Conservation (phyloP, 805 yeast species). For the Blastobotrys peoriensis region DNA sequence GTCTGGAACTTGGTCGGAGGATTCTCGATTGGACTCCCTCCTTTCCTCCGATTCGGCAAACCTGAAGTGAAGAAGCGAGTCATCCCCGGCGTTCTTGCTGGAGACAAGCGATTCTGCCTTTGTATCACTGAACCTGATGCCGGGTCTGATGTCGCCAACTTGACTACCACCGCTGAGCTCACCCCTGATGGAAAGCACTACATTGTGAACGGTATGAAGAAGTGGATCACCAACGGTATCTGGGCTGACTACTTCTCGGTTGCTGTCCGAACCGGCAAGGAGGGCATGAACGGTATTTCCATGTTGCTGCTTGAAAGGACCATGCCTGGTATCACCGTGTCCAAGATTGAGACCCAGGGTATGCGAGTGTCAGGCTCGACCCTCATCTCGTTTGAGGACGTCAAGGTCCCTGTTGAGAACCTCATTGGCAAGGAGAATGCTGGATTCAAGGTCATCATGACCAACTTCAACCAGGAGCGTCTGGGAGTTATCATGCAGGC, state of each 20-base stretch:
- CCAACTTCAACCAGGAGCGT: constrained; percentile 41
- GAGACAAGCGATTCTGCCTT: constrained; percentile 35
- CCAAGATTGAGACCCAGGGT: constrained; percentile 37
- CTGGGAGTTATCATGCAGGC: constrained; percentile 37
- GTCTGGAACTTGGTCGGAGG: constrained; percentile 38
- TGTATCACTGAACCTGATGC: constrained; percentile 42
- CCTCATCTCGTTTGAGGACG: constrained; percentile 37
- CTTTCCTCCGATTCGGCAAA: constrained; percentile 31
- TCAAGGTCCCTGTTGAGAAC: constrained; percentile 38
- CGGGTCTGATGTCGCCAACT: constrained; percentile 39
- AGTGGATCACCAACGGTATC: constrained; percentile 42
- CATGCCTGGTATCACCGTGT: constrained; percentile 32
- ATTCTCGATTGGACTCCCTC: constrained; percentile 37
- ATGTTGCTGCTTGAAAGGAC: constrained; percentile 34
- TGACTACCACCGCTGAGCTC: constrained; percentile 34
- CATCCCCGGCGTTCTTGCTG: constrained; percentile 33
- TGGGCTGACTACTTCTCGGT: constrained; percentile 39
- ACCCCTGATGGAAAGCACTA: constrained; percentile 36
- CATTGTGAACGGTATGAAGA: constrained; percentile 37
- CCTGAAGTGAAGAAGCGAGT: constrained; percentile 31
- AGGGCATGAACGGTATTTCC: constrained; percentile 36
- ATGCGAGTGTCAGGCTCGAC: constrained; percentile 39
- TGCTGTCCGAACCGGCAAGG: constrained; percentile 40
- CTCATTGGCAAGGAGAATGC: constrained; percentile 35
- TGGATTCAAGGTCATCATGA: constrained; percentile 38